Conservation (phyloP, 768 basidiomycete species). For the Flagelloscypha sp. region DNA sequence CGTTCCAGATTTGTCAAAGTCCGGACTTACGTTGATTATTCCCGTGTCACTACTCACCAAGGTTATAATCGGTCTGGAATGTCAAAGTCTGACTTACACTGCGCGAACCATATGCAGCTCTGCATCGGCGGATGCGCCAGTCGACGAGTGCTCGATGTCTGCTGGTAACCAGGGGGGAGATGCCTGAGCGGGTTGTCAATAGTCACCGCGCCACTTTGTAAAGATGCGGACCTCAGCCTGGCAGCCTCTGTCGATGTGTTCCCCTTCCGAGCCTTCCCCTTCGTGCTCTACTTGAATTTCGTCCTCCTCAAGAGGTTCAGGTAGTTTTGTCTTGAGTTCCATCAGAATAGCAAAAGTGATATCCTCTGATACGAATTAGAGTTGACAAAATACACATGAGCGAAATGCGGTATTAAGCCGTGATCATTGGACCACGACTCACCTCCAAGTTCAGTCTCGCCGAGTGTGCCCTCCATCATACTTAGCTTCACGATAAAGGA, state of each 20-base stretch:
- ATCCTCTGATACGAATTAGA: slow-evolving; percentile 36
- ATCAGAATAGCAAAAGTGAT: slow-evolving; percentile 77
- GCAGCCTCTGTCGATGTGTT: too few species aligned
- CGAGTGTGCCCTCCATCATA: slow-evolving; percentile 68
- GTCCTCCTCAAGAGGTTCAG: too few species aligned
- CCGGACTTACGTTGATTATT: slow-evolving; percentile 61
- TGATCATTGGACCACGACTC: slow-evolving; percentile 5
- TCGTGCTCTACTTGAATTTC: too few species aligned
- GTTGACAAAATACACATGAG: neutral
- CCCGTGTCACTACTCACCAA: too few species aligned
- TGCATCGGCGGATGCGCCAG: slow-evolving; percentile 52
- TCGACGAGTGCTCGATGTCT: slow-evolving; percentile 57
- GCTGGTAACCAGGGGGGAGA: slow-evolving; percentile 80
- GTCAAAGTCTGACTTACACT: too few species aligned
- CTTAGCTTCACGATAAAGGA: slow-evolving; percentile 76
- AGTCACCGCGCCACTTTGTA: neutral
- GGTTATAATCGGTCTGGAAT: too few species aligned
- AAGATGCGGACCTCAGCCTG: too few species aligned
- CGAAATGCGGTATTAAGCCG: too few species aligned
- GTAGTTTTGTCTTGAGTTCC: slow-evolving; percentile 69
- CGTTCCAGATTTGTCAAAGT: too few species aligned
- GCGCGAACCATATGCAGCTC: slow-evolving; percentile 71
- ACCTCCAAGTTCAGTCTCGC: slow-evolving; percentile 50
- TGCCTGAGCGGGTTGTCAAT: slow-evolving; percentile 29
- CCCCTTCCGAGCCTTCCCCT: too few species aligned